phyloP scores from a whole-genome alignment of 1,284 basidiomycete genomes.

The Boletus sp. region DNA sequence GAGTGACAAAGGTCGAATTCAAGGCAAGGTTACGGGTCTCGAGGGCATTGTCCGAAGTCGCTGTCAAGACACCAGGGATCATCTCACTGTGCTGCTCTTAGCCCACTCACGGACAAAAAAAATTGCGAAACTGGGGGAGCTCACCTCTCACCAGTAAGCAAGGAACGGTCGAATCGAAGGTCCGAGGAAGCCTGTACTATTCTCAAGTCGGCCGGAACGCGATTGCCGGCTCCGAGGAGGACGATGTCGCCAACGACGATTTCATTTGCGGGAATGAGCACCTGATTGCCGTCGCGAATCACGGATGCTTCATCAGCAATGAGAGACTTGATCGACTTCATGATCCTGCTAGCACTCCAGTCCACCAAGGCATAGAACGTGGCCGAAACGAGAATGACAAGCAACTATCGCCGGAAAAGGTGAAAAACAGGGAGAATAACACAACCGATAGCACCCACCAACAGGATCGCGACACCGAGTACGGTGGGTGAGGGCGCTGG shows the following conservation, averaged over 20 bases:
- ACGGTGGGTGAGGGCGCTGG: constrained; percentile 46
- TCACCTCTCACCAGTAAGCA: constrained; percentile 56
- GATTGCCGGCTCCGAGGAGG: constrained; percentile 69
- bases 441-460: constrained; percentile 57
- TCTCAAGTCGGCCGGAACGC: constrained; percentile 80
- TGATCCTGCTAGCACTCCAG: constrained; percentile 36
- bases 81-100: constrained; percentile 40
- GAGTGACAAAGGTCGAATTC: constrained; percentile 48
- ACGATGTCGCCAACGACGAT: constrained; percentile 82
- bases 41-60: constrained; percentile 54
- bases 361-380: constrained; percentile 42
- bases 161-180: constrained; percentile 56
- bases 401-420: constrained; percentile 16
- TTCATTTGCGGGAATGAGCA: constrained; percentile 69
- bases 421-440: constrained; percentile 1
- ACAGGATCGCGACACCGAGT: constrained; percentile 68
- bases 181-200: constrained; percentile 55
- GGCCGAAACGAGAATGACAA: constrained; percentile 67
- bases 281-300: constrained; percentile 58
- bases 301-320: constrained; percentile 42
- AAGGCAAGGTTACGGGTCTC: constrained; percentile 63
- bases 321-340: constrained; percentile 35
- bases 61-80: constrained; percentile 47
- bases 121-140: not conserved
- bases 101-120: not conserved